phyloP scores from a whole-genome alignment of 2,329 filamentous ascomycete species.

The Cladosporium sphaerospermum region DNA sequence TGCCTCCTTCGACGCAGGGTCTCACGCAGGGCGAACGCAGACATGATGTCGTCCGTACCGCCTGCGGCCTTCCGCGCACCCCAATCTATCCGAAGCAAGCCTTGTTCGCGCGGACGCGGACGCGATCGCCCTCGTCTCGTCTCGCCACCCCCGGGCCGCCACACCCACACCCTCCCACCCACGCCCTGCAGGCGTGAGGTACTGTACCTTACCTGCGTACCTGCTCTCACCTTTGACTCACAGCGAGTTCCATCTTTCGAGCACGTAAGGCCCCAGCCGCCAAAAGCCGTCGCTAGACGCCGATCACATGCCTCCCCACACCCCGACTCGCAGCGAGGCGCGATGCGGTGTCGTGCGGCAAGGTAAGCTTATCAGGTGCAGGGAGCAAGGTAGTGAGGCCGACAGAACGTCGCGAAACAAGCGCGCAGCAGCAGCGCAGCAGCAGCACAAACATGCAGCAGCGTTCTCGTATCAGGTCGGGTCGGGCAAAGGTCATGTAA shows the following conservation, averaged over 20 bases:
- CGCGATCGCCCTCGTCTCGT: no score
- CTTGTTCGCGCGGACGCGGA: no score
- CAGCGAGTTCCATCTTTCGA: neutral
- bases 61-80: neutral
- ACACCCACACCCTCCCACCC: neutral
- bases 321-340: no score
- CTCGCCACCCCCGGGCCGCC: neutral
- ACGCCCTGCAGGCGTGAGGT: neutral
- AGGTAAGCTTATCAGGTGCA: constrained; percentile 7
- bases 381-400: neutral
- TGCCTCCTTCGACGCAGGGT: neutral
- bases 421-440: neutral
- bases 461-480: neutral
- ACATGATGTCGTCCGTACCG: no score
- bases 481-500: no score
- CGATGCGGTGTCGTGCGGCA: neutral
- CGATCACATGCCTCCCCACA: constrained; percentile 1
- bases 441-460: neutral
- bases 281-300: neutral
- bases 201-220: neutral
- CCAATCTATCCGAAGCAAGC: constrained; percentile 7
- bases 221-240: neutral
- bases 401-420: constrained; percentile 1
- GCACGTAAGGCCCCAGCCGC: neutral
- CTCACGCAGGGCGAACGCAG: no score